A percentile compares a stretch with the other conserved stretches of the same genome.
Evolutionary conservation across 2,329 filamentous ascomycete species (phyloP).

Genomic region (Aspergillus pseudoglaucus): DNA sequence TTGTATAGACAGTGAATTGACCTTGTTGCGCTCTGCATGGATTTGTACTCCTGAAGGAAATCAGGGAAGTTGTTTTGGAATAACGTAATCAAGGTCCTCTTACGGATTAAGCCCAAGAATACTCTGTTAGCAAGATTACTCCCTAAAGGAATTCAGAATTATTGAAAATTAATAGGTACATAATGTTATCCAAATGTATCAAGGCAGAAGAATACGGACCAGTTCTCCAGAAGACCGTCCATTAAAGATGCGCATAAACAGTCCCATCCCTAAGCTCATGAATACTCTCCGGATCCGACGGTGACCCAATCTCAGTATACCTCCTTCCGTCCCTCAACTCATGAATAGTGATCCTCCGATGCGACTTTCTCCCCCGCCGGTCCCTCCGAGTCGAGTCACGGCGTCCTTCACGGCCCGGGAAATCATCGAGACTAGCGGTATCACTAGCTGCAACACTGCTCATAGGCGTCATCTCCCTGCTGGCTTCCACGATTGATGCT

Average conservation of each 20-base stretch:
- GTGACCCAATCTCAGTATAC: constrained; percentile 36
- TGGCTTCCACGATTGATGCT: constrained; percentile 24
- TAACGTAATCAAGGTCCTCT: too few species aligned
- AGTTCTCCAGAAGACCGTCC: too few species aligned
- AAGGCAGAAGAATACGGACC: too few species aligned
- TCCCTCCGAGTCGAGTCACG: constrained; percentile 18
- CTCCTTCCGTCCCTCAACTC: constrained; percentile 37
- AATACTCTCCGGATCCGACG: constrained; percentile 31
- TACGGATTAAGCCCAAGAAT: too few species aligned
- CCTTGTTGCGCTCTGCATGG: background rate
- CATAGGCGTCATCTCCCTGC: constrained; percentile 18
- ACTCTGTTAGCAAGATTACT: too few species aligned
- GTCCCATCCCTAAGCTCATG: constrained; percentile 39
- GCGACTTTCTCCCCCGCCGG: constrained; percentile 24
- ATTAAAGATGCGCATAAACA: constrained; percentile 35
- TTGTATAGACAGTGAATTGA: background rate
- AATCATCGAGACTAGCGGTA: constrained; percentile 22
- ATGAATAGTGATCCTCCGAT: constrained; percentile 35
- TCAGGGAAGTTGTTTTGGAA: too few species aligned
- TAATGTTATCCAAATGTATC: too few species aligned
- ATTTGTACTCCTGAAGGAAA: background rate
- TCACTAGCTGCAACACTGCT: constrained; percentile 26
- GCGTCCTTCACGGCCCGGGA: constrained; percentile 12
- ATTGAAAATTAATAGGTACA: too few species aligned
- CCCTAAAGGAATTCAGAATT: too few species aligned